Evolutionary conservation across 768 basidiomycete species (phyloP), one percentile per base, ranked within the genome.

Genomic region (Hypholoma sublateritium): DNA sequence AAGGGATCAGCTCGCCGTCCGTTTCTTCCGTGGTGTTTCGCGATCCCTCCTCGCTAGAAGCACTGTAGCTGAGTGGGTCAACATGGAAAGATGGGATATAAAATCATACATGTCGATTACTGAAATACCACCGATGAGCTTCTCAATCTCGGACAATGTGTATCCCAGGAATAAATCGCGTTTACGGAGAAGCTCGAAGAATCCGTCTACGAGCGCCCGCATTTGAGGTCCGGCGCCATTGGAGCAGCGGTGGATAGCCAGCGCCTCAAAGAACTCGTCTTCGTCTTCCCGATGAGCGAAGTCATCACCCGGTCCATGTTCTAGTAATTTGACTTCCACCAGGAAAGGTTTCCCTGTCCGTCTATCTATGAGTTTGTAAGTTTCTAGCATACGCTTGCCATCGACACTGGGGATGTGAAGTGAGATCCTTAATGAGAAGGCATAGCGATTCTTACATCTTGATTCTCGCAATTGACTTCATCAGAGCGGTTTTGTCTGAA

Each of bases 81-180:
- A 36, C 37, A 13, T 19, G 36, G 36, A 22, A 8, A 53, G 13
- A 41, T 16, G 39, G 39, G 14, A 32, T 34, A 17, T 36, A 14
- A 37, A 34, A 17, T 51, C 59, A 24, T 49, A 68, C 67, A 59
- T 54, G 35, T 61, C 59, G 25, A 69, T 50, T 35, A 62, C 41
- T 39, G 68, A 59, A n/a, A 65, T 49, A 6, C 68, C 68, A 17
- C 64, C 68, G 22, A 67, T 25, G 24, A 69, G 57, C 41, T 64
- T 65, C 48, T 66, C 60, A n/a, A 66, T 50, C 43, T 69, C 68
- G 0, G 58, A 50, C 32, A 61, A 59, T 4, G 58, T 54, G 42
- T 67, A 69, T 0, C 66, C 64, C 25, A 48, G 41, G 48, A 69
- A 69, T 9, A 61, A 54, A 41, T 67, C 63, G 34, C 60, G 63